phyloP scores from a whole-genome alignment of 2,329 filamentous ascomycete genomes.

The Xylaria sp. region DNA sequence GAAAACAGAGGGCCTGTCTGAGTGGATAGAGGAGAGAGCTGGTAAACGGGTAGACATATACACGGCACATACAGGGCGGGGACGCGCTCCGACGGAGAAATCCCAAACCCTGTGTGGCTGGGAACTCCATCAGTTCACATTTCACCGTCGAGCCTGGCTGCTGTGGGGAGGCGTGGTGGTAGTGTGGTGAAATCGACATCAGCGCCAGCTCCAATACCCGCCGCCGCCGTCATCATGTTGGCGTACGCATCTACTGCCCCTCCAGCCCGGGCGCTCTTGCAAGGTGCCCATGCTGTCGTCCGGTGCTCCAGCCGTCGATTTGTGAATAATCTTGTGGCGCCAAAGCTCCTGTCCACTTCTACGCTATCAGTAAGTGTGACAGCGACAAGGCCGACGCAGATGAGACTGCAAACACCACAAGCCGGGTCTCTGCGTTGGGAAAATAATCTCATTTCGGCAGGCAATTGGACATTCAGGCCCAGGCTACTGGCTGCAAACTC shows the following conservation, averaged over 20 bases:
- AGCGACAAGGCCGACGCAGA: not conserved
- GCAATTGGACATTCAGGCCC: not conserved
- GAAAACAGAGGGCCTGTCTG: not conserved
- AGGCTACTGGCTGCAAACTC: not conserved
- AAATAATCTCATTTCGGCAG: not conserved
- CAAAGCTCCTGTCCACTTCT: not conserved
- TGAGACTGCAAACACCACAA: not conserved
- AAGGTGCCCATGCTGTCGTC: constrained; percentile 3
- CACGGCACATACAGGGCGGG: not conserved
- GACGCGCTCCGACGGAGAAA: not conserved
- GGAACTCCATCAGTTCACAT: not conserved
- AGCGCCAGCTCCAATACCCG: not conserved
- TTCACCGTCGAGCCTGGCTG: not conserved
- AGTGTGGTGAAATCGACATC: constrained; percentile 6
- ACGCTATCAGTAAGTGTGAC: not conserved
- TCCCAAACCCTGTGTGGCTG: not conserved
- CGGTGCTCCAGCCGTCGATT: constrained; percentile 10
- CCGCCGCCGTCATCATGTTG: constrained; percentile 29
- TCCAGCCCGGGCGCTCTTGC: constrained; percentile 17
- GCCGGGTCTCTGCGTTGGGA: not conserved
- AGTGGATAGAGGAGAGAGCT: not conserved
- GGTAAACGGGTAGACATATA: not conserved
- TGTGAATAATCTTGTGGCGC: not conserved
- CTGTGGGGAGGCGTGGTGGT: constrained; percentile 5
- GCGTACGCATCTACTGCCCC: constrained; percentile 18